Base-by-base conservation (phyloP, 2,329 filamentous ascomycete species). In the Pyrenophora tritici-repentis region DNA sequence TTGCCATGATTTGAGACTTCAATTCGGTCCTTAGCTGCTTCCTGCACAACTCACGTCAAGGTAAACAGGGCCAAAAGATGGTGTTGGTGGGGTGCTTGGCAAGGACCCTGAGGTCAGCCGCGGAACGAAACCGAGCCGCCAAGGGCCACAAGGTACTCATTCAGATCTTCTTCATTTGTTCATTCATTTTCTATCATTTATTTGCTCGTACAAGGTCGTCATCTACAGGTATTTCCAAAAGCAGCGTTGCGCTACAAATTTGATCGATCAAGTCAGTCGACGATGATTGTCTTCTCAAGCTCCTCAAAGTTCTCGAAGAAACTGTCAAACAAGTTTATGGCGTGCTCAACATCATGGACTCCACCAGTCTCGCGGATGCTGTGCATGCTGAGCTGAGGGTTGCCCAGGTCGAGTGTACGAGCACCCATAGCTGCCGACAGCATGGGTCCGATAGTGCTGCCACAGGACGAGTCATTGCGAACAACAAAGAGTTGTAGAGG, bases 361-460 rank as follows among this genome's bases (percentile, higher is more conserved):
- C 94, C 94, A 18, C 90, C 89, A 36, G 90, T 96, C 81, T 97
- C 94, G 47, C 94, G 86, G 68, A 97, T 97, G 70, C 89, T 94
- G 77, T 97, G 93, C 94, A 97, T 97, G 71, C 89, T 91, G 58
- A 97, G 79, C 78, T 97, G 93, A 22, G 93, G 88, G 76, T 97
- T 97, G 8, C 93, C 93, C 49, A 97, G 76, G 76, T 99, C 94
- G 37, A 99, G 80, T 1, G 94, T 97, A 56, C 94, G 82, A 47
- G 91, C 86, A 49, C 94, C 94, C 64, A 97, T 79, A 52, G 87
- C 87, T 18, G 93, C 91, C 46, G 89, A 89, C 38, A 97, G 80
- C 86, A 97, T 97, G n/a, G 94, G 94, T 0, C 94, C 94, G 68
- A 99, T 99, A 31, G 94, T 99, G 78, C 90, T 93, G 48, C 94